These are phyloP conservation scores for Catharanthus roseus DNA, from an alignment of 257 asterid genomes.

Conservation along the genomic window DNA sequence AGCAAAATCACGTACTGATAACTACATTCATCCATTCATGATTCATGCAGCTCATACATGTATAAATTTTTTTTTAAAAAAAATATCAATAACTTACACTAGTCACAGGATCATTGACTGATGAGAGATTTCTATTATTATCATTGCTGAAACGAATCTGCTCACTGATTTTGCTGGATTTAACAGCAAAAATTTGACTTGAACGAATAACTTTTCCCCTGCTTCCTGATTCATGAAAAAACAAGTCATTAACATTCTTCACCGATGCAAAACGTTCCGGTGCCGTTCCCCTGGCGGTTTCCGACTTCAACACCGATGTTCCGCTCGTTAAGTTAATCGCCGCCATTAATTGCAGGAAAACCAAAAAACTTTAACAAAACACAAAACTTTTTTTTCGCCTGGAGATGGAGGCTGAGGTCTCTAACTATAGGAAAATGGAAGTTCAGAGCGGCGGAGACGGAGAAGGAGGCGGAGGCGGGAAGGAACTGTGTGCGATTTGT, in stretches of 20 bases:
- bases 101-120: slow-evolving; percentile 41
- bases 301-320: slow-evolving; percentile 32
- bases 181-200: slow-evolving; percentile 19
- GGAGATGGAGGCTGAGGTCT: no score
- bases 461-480: not conserved
- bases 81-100: slow-evolving; percentile 35
- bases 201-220: slow-evolving; percentile 14
- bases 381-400: not conserved
- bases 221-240: slow-evolving; percentile 23
- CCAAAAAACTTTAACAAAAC: no score
- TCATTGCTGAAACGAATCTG: slow-evolving; percentile 21
- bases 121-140: slow-evolving; percentile 19
- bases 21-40: not conserved
- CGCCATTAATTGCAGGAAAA: slow-evolving; percentile 34
- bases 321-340: slow-evolving; percentile 41
- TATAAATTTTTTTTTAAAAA: not conserved
- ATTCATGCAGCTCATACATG: not conserved
- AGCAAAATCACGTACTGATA: not conserved
- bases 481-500: not conserved
- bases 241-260: slow-evolving; percentile 30
- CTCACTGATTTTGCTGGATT: slow-evolving; percentile 13
- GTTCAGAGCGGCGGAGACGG: not conserved
- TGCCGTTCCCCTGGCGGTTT: not conserved
- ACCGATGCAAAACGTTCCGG: slow-evolving; percentile 43
- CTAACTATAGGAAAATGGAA: no score